These are phyloP conservation scores for Poa pratensis DNA, from an alignment of 176 grass and related monocot genomes.

Conservation along the genomic window DNA sequence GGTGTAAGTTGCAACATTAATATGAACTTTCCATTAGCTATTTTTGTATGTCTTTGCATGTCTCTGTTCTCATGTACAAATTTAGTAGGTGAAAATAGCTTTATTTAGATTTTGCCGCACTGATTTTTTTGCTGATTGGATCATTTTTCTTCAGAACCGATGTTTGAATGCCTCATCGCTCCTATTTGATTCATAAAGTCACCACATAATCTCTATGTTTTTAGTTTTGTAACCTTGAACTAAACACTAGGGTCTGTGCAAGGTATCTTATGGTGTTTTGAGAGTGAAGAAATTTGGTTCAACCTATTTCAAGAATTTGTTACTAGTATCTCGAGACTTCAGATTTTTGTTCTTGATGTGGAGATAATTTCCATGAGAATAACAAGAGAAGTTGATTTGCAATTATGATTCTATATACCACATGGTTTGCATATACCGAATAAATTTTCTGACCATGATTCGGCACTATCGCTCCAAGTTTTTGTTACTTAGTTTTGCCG, in stretches of 20 bases:
- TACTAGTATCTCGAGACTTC: slow-evolving; percentile 26
- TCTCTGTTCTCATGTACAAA: slow-evolving; percentile 12
- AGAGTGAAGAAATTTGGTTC: slow-evolving; percentile 29
- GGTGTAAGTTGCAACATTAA: slow-evolving; percentile 78
- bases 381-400: slow-evolving; percentile 14
- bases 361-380: slow-evolving; percentile 40
- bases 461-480: background rate
- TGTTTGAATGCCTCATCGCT: slow-evolving; percentile 35
- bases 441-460: slow-evolving; percentile 35
- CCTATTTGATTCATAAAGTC: slow-evolving; percentile 36
- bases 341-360: slow-evolving; percentile 8
- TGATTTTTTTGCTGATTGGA: background rate
- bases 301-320: slow-evolving; percentile 28
- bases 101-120: slow-evolving; percentile 30
- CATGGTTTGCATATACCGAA: slow-evolving; percentile 16
- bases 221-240: slow-evolving; percentile 20
- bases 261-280: slow-evolving; percentile 14
- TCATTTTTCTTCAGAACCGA: slow-evolving; percentile 2
- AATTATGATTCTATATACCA: slow-evolving; percentile 1
- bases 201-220: background rate
- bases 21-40: slow-evolving; percentile 29
- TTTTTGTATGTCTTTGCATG: slow-evolving; percentile 36
- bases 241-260: slow-evolving; percentile 8
- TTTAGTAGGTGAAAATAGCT: slow-evolving; percentile 23
- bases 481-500: slow-evolving; percentile 2